Base-by-base conservation (phyloP, 2,329 filamentous ascomycete species). In the Aspergillus sp. region DNA sequence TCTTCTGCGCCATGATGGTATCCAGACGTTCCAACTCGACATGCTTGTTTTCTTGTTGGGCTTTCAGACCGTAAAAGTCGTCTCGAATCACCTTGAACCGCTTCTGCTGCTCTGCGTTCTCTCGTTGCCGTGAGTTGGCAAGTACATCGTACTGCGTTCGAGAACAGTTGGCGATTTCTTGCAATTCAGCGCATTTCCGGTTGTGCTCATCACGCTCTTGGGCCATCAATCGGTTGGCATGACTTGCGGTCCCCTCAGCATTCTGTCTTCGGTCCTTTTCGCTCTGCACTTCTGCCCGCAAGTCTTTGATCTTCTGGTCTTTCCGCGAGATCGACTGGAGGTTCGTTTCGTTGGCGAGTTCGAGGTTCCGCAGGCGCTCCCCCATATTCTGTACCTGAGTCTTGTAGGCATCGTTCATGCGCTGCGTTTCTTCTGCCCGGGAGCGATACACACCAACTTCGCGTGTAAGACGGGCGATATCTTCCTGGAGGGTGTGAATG, bases 401-500 rank as follows among this genome's bases (percentile, higher is more conserved):
- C 48, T 69, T 70, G 38, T 71, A 58, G 2, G 67, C 63, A 51
- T 75, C 73, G 47, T 73, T 73, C 39, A 63, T 65, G 32, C 70
- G 65, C 50, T 74, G 70, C 4, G 69, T 66, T 50, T 75, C 73
- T 49, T 75, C 73, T 5, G 67, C 66, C 9, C 67, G 67, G 30
- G 66, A 71, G 48, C 66, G 68, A 48, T 71, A 66, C 26, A 75
- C 55, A 43, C 64, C 68, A 51, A 67, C 70, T 50, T 75, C 73
- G 12, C 73, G 67, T 7, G 68, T 73, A 36, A 74, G 53, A 27
- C 72, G 70, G 29, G 73, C 73, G 48, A 74, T 74, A 41, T 75
- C 72, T 51, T 71, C 71, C 56, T 74, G 72, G 32, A 75, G 58
- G 47, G 71, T 70, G 49, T 75, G 72, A 45, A 75, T 75, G 19